phyloP scores from a whole-genome alignment of 2,329 filamentous ascomycete genomes.

The Didymella sp. region DNA sequence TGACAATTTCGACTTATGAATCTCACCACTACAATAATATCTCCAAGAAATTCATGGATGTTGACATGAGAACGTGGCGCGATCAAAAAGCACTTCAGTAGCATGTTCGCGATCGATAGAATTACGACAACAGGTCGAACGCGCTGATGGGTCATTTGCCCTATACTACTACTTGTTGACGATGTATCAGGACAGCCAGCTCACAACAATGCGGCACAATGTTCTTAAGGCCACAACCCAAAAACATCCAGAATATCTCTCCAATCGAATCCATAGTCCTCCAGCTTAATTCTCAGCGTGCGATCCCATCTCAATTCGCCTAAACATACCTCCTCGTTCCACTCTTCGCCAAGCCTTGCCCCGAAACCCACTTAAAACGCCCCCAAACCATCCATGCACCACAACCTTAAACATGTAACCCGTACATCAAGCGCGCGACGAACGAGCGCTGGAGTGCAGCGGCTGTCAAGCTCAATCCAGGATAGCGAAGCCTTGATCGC shows the following conservation, averaged over 20 bases:
- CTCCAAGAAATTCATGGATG: too few relatives aligned
- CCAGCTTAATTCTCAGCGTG: not conserved
- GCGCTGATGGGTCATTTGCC: too few relatives aligned
- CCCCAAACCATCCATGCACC: constrained; percentile 37
- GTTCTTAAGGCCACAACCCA: too few relatives aligned
- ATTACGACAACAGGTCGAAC: too few relatives aligned
- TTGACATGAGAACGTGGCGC: too few relatives aligned
- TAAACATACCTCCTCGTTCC: not conserved
- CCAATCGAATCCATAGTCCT: too few relatives aligned
- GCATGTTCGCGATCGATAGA: too few relatives aligned
- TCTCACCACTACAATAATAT: too few relatives aligned
- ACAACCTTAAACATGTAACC: constrained; percentile 39
- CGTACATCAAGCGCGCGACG: not conserved
- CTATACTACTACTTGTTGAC: too few relatives aligned
- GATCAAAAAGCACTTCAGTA: too few relatives aligned
- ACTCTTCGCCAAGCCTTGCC: constrained; percentile 25
- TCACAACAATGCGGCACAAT: not conserved
- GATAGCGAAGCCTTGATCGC: constrained; percentile 23
- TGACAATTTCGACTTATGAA: too few relatives aligned
- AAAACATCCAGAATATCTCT: not conserved
- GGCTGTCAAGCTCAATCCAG: constrained; percentile 28
- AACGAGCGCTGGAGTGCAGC: not conserved
- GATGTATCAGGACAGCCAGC: not conserved
- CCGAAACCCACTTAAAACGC: constrained; percentile 36
- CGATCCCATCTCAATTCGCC: not conserved